Conservation (phyloP, 805 yeast genomes). For the Cyberlindnera japonica region DNA sequence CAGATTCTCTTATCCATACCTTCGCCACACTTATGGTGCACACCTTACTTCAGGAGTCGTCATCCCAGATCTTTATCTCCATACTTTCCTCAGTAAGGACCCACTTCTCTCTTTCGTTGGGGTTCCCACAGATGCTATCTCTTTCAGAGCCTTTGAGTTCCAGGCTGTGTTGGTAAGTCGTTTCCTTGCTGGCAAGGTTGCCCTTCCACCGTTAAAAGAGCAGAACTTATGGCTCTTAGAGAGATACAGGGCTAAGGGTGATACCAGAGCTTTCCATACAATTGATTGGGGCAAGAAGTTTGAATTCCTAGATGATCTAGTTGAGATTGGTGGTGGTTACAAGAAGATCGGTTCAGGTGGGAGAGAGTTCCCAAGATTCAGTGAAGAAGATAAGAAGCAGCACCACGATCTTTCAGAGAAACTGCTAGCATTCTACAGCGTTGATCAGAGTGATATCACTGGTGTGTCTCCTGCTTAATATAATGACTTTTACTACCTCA, state of each 20-base stretch:
- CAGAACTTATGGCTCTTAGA: slow-evolving; percentile 32
- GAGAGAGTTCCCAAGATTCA: slow-evolving; percentile 24
- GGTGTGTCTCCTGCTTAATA: slow-evolving; percentile 1
- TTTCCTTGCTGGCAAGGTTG: slow-evolving; percentile 30
- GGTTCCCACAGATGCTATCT: slow-evolving; percentile 35
- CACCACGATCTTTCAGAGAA: slow-evolving; percentile 11
- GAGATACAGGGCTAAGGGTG: slow-evolving; percentile 29
- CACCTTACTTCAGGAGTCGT: slow-evolving; percentile 27
- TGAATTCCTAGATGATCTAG: slow-evolving; percentile 26
- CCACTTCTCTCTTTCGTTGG: slow-evolving; percentile 36
- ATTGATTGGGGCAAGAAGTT: slow-evolving; percentile 34
- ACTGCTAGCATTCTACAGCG: slow-evolving; percentile 20
- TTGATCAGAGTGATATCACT: slow-evolving; percentile 5
- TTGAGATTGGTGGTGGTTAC: slow-evolving; percentile 29
- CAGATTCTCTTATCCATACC: slow-evolving; percentile 53
- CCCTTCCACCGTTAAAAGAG: slow-evolving; percentile 30
- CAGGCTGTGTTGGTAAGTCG: slow-evolving; percentile 37
- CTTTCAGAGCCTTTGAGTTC: slow-evolving; percentile 39
- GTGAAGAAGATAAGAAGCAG: slow-evolving; percentile 29
- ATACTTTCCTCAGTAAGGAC: slow-evolving; percentile 33
- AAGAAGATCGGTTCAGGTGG: slow-evolving; percentile 17
- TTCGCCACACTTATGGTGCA: slow-evolving; percentile 28
- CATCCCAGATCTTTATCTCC: slow-evolving; percentile 32
- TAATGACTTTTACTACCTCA: too few relatives aligned
- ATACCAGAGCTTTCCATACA: slow-evolving; percentile 31